A percentile compares a stretch with the other conserved stretches of the same genome.
phyloP scores from a whole-genome alignment of 2,329 filamentous ascomycete species.

The Neofusicoccum umdonicola region DNA sequence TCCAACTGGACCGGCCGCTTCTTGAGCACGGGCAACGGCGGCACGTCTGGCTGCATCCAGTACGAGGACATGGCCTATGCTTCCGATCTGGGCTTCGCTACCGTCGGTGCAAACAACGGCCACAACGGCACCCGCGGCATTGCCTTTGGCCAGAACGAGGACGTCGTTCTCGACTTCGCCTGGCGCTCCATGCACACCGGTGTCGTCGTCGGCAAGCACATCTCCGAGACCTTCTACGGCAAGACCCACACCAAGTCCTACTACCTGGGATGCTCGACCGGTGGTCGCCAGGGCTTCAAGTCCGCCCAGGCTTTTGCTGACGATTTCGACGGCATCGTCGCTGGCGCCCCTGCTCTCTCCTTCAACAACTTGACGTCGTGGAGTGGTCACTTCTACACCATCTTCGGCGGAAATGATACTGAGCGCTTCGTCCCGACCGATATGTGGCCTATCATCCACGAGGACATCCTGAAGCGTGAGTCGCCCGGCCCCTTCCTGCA shows the following conservation, averaged over 20 bases:
- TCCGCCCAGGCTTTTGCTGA: conserved; percentile 34
- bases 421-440: conserved; percentile 39
- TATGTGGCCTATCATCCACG: conserved; percentile 44
- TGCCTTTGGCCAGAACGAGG: conserved; percentile 43
- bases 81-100: conserved; percentile 38
- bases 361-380: conserved; percentile 36
- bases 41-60: conserved; percentile 40
- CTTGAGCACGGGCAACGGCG: conserved; percentile 42
- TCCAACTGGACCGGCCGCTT: conserved; percentile 41
- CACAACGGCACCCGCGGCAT: conserved; percentile 46
- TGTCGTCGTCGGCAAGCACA: conserved; percentile 40
- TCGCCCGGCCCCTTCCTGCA: conserved; percentile 26
- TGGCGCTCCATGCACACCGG: conserved; percentile 46
- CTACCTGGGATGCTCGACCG: conserved; percentile 38
- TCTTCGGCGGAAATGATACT: conserved; percentile 30
- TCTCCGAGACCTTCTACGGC: conserved; percentile 41
- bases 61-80: conserved; percentile 41
- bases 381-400: conserved; percentile 32
- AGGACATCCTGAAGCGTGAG: conserved; percentile 42
- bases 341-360: conserved; percentile 33
- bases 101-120: conserved; percentile 43
- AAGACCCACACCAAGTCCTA: conserved; percentile 41
- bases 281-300: conserved; percentile 32
- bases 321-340: conserved; percentile 38
- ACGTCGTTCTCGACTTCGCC: conserved; percentile 49